Base-by-base conservation (phyloP, 768 basidiomycete species). In the Mycena maculata region DNA sequence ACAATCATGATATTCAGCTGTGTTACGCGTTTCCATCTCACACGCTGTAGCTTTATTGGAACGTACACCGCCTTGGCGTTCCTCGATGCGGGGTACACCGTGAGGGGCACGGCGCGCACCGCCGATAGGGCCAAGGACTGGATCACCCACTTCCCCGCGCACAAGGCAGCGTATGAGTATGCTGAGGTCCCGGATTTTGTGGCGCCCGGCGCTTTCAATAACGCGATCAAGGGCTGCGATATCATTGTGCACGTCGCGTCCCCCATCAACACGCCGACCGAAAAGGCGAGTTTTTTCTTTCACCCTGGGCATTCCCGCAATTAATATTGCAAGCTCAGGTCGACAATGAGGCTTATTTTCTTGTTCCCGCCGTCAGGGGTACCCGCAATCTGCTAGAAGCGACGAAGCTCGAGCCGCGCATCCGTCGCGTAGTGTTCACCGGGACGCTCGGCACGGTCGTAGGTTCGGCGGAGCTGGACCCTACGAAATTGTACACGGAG, bases 391-490 rank as follows among this genome's bases (percentile, higher is more conserved):
- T 86, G 27, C 79, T 86, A 31, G 23, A 16, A 16, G 42, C 70
- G 69, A 75, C 28, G 81, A 85, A 38, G 80, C 75, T 80, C 12
- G 71, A 82, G 20, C 83, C 72, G 8, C 70, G 73, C 2, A 75
- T 87, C 74, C 79, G 82, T 72, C 76, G 84, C 16, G 79, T 87
- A 15, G 81, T 85, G 9, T 73, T 85, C 68, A 84, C 85, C 13
- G 70, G 63, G 20, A 66, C 33, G 7, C 80, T 80, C 8, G 75
- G 74, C 53, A 81, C 38, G 25, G 25, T 49, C 25, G 8, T 54
- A 2, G 42, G 45, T 2, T 5, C 61, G 10, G 4, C 33, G 16
- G 10, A 28, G 11, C 0, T 16, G 20, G 33, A 47, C 5, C 6
- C 52, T 9, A 53, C 44, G 6, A 33, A n/a, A 33, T 72, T 76